These are phyloP conservation scores for Scleroderma citrinum DNA, from an alignment of 768 basidiomycete genomes.

Conservation along the genomic window DNA sequence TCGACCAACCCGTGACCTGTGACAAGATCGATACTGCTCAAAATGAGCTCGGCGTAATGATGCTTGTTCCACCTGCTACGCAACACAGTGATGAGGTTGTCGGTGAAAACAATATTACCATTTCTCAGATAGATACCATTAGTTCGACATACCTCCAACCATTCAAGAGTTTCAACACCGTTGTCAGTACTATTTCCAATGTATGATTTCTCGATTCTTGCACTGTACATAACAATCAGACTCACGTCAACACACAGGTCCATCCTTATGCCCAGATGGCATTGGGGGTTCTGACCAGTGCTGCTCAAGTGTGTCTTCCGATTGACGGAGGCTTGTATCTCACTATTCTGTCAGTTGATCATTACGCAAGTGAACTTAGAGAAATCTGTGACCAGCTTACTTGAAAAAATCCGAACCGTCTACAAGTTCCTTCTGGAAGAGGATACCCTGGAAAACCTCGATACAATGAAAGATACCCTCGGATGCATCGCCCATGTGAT, in stretches of 20 bases:
- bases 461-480: background rate
- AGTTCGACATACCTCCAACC: conserved; percentile 2
- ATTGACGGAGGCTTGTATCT: background rate
- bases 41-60: too few relatives aligned
- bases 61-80: too few relatives aligned
- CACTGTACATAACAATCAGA: background rate
- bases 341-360: background rate
- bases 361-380: background rate
- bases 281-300: background rate
- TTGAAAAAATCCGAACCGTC: background rate
- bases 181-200: background rate
- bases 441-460: background rate
- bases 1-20: too few relatives aligned
- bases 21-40: too few relatives aligned
- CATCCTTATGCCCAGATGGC: conserved; percentile 6
- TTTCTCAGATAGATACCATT: background rate
- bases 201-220: background rate
- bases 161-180: background rate
- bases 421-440: background rate
- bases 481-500: conserved; percentile 13
- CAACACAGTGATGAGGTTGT: background rate
- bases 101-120: background rate
- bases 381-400: background rate
- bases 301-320: background rate
- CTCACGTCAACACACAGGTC: background rate